phyloP scores from a whole-genome alignment of 1,139 yeast species.

The Diutina scorzettiae region DNA sequence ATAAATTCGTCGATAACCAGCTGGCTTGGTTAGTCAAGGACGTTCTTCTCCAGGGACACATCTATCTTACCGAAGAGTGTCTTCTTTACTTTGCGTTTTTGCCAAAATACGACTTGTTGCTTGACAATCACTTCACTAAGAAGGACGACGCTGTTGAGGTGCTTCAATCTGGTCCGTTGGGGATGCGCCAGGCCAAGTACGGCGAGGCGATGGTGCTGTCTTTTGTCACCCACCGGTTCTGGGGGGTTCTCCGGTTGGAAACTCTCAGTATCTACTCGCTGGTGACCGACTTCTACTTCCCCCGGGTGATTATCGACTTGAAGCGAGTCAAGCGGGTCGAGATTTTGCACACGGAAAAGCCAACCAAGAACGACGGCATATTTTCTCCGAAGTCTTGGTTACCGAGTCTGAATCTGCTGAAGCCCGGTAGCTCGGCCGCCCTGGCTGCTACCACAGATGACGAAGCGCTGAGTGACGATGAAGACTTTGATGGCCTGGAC shows the following conservation, averaged over 20 bases:
- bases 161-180: conserved; percentile 35
- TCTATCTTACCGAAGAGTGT: conserved; percentile 55
- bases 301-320: conserved; percentile 62
- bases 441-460: neutral
- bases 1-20: neutral
- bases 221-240: conserved; percentile 32
- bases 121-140: conserved; percentile 12
- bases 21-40: conserved; percentile 40
- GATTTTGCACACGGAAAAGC: neutral
- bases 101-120: conserved; percentile 36
- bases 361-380: neutral
- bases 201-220: conserved; percentile 28
- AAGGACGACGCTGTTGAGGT: conserved; percentile 18
- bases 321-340: neutral
- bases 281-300: conserved; percentile 75
- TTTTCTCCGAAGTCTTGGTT: conserved; percentile 1
- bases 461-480: neutral
- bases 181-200: conserved; percentile 36
- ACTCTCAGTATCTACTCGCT: conserved; percentile 58
- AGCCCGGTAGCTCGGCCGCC: neutral
- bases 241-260: conserved; percentile 70
- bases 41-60: conserved; percentile 75
- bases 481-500: neutral
- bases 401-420: neutral
- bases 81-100: conserved; percentile 71